Evolutionary conservation across 495 filamentous ascomycete species (phyloP).

Genomic region (Trichoderma gamsii): DNA sequence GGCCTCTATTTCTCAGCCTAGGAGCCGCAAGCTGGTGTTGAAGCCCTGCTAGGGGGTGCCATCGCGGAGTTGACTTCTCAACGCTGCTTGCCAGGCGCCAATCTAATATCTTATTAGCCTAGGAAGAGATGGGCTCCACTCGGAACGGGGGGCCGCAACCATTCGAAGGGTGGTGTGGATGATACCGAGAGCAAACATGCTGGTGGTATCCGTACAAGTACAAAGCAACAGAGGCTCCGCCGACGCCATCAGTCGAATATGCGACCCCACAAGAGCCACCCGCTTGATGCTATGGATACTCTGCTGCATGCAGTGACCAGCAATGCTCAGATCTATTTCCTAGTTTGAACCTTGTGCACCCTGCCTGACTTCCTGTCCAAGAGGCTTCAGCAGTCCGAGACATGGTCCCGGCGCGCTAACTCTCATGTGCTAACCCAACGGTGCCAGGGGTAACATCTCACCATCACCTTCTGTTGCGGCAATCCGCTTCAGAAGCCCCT

Average conservation of each 20-base stretch:
- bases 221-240: background rate
- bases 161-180: background rate
- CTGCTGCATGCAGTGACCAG: background rate
- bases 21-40: background rate
- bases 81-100: background rate
- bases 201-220: too few species aligned
- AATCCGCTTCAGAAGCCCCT: background rate
- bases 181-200: too few species aligned
- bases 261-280: background rate
- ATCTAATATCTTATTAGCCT: background rate
- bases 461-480: background rate
- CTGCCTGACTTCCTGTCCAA: background rate
- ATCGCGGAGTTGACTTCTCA: background rate
- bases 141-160: background rate
- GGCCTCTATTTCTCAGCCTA: background rate
- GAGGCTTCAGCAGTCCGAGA: background rate
- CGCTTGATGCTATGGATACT: background rate
- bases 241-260: background rate
- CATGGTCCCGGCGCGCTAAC: background rate
- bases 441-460: conserved; percentile 7
- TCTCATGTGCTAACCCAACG: conserved; percentile 2
- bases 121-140: background rate
- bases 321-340: conserved; percentile 7
- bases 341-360: conserved; percentile 6
- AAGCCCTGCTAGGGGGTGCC: background rate